Evolutionary conservation across 306 rosid genomes (phyloP).

Genomic region (Prunus armeniaca): DNA sequence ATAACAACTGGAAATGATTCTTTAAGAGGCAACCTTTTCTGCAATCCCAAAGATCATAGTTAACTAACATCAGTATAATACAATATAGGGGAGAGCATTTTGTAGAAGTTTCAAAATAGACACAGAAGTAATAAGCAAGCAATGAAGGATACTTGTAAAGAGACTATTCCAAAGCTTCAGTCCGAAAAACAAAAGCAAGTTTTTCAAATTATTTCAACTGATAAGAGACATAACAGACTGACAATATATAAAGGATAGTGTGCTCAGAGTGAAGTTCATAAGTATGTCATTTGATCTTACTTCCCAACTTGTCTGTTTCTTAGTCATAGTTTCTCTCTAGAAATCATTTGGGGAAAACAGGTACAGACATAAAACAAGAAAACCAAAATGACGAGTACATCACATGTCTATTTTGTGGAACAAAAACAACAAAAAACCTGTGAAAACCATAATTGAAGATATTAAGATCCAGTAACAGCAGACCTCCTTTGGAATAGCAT

Average conservation of each 20-base stretch:
- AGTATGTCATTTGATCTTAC: neutral
- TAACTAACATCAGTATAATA: conserved; percentile 12
- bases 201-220: neutral
- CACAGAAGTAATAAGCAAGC: neutral
- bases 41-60: conserved; percentile 31
- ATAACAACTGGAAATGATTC: conserved; percentile 71
- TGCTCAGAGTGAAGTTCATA: conserved; percentile 5
- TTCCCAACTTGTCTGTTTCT: neutral
- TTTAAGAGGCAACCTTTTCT: conserved; percentile 65
- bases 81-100: conserved; percentile 13
- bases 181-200: neutral
- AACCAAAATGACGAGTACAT: neutral
- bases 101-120: conserved; percentile 3
- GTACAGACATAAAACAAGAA: neutral
- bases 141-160: neutral
- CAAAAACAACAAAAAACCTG: neutral
- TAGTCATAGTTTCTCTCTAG: neutral
- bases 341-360: neutral
- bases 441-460: neutral
- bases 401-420: neutral
- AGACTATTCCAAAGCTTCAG: neutral
- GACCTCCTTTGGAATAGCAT: conserved; percentile 67
- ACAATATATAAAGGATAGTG: neutral
- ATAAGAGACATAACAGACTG: conserved; percentile 11
- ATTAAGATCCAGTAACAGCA: conserved; percentile 6